Evolutionary conservation across 352 stramenopile genomes (phyloP).

Genomic region (Ophiocytium majus): DNA sequence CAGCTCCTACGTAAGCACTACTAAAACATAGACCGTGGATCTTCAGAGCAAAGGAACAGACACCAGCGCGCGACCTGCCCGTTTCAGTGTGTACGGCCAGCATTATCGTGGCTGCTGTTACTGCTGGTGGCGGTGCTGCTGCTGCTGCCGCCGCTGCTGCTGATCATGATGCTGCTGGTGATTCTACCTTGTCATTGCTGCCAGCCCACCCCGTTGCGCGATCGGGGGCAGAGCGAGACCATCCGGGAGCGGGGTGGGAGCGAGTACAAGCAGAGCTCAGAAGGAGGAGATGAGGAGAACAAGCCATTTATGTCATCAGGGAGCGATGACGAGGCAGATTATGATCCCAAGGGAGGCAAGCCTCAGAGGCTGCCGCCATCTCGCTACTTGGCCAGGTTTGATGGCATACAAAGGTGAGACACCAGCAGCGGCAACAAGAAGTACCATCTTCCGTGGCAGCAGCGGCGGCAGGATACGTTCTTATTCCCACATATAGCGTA

Average conservation of each 20-base stretch:
- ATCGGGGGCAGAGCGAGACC: background rate
- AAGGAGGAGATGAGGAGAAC: background rate
- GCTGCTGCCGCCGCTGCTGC: too few species aligned
- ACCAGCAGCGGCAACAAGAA: background rate
- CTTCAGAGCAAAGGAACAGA: too few species aligned
- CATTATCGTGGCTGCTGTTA: too few species aligned
- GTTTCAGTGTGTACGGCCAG: too few species aligned
- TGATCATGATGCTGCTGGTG: too few species aligned
- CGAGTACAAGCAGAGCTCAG: background rate
- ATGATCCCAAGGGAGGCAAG: conserved; percentile 13
- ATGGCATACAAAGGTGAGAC: conserved; percentile 14
- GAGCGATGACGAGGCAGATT: background rate
- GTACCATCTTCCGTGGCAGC: background rate
- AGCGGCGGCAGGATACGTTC: background rate
- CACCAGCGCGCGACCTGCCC: too few species aligned
- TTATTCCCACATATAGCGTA: background rate
- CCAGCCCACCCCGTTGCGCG: background rate
- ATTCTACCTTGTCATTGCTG: too few species aligned
- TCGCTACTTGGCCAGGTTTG: background rate
- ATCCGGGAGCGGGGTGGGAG: background rate
- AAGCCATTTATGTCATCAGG: background rate
- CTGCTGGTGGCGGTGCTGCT: too few species aligned
- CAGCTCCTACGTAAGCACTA: too few species aligned
- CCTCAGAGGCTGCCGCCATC: background rate
- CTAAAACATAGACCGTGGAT: too few species aligned